These are phyloP conservation scores for Bruguiera parviflora DNA, from an alignment of 345 rosid genomes.

Conservation along the genomic window DNA sequence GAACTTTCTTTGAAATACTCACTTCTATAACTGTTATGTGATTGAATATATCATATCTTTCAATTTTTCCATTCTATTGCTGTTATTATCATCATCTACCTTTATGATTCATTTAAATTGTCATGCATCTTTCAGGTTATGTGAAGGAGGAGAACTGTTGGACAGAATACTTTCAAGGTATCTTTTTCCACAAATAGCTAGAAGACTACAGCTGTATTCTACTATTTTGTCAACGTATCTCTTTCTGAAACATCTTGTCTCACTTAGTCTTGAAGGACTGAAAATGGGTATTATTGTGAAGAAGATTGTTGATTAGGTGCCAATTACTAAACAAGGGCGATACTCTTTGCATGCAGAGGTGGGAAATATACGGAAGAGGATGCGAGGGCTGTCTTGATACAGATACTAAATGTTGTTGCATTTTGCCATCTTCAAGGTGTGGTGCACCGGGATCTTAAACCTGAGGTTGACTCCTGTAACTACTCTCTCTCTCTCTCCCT, in stretches of 20 bases:
- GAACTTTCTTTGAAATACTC: neutral
- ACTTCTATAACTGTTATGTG: conserved; percentile 9
- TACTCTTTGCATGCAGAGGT: conserved; percentile 45
- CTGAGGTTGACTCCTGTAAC: conserved; percentile 56
- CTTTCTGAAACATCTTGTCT: conserved; percentile 9
- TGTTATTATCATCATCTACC: neutral
- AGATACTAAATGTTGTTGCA: conserved; percentile 74
- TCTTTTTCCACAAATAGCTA: conserved; percentile 18
- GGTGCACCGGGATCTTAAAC: conserved; percentile 95
- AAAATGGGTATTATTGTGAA: neutral
- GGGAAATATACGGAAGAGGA: conserved; percentile 88
- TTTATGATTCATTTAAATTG: neutral
- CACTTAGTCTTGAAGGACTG: neutral
- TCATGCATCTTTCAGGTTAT: conserved; percentile 49
- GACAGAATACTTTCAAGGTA: conserved; percentile 98
- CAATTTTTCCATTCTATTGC: neutral
- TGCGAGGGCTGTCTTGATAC: conserved; percentile 75
- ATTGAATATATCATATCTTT: neutral
- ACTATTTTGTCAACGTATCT: neutral
- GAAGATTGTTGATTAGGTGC: neutral
- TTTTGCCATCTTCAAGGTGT: conserved; percentile 96
- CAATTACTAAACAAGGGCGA: neutral
- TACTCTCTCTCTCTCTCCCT: too few species aligned
- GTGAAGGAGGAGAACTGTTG: conserved; percentile 97
- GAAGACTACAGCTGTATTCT: neutral